Base-by-base conservation (phyloP, 228 moss, liverwort and hornwort genomes). In the Sphagnum fallax region DNA sequence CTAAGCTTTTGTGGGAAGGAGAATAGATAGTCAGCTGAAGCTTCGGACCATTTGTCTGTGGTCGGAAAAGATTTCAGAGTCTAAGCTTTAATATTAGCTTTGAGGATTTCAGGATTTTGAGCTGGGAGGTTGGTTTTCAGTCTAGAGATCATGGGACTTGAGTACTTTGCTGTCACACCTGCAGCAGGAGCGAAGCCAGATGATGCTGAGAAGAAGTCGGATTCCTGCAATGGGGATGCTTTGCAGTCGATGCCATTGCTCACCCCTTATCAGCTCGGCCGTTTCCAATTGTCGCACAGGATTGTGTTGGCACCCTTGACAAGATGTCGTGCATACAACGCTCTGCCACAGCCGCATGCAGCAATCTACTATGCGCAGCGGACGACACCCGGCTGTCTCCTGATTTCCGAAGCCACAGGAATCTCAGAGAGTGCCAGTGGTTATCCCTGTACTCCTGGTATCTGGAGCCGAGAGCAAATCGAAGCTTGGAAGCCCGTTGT, bases 221-320 rank as follows among this genome's bases (percentile, higher is more conserved):
- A 32, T 32, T 32, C 32, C 32, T 32, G 32, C 32, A 32, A 32
- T 32, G 32, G 32, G 6, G 80, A 5, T 9, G 57, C 87, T 10
- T 64, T 77, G 5, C 77, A 79, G 0, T 52, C 68, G 0, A 55
- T 55, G 8, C 55, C 55, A 55, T 55, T 55, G 55, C 55, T 55
- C 55, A 55, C 55, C 49, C 72, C 74, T 13, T 15, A 74, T 7
- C 77, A 69, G 72, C 60, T 83, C 53, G 74, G 83, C 61, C 51
- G 64, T 32, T 47, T 60, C 72, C 74, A 67, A 64, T 61, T 80
- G 50, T 70, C 66, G 74, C 83, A 83, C 72, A 77, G 83, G 76
- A 69, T 91, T 58, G 89, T 86, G 5, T 12, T 89, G 69, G 89
- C 89, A 4, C 91, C 91, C 6, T 75, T 91, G 47, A 91, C 89